phyloP scores from a whole-genome alignment of 495 filamentous ascomycete species.

The Staphylotrichum longicolle region DNA sequence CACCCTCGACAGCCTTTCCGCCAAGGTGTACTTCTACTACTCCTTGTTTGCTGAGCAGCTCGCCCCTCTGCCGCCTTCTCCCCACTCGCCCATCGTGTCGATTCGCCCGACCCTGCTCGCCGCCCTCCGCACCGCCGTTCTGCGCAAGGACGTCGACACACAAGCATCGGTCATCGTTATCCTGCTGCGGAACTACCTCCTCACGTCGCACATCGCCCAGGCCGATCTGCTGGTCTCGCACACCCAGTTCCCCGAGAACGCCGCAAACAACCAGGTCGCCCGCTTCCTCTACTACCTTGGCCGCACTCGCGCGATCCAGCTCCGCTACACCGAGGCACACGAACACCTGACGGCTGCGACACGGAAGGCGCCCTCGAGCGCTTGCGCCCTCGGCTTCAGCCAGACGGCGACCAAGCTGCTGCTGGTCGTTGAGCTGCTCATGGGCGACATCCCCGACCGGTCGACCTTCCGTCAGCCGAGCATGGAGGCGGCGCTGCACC shows the following conservation, averaged over 20 bases:
- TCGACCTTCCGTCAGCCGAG: conserved; percentile 83
- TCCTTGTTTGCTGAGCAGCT: conserved; percentile 90
- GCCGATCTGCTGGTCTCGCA: conserved; percentile 93
- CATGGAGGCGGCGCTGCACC: conserved; percentile 80
- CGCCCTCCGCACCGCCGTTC: conserved; percentile 86
- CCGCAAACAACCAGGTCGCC: conserved; percentile 96
- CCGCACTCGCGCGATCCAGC: conserved; percentile 91
- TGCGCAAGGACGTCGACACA: conserved; percentile 93
- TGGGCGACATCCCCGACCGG: conserved; percentile 98
- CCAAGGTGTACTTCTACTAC: conserved; percentile 97
- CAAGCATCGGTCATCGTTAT: conserved; percentile 93
- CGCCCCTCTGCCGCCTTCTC: conserved; percentile 79
- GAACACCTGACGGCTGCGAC: conserved; percentile 88
- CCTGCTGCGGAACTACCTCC: conserved; percentile 92
- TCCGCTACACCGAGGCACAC: conserved; percentile 96
- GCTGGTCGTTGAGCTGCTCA: conserved; percentile 91
- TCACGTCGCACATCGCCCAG: conserved; percentile 94
- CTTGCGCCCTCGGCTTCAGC: conserved; percentile 86
- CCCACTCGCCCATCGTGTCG: conserved; percentile 73
- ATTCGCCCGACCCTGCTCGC: conserved; percentile 84
- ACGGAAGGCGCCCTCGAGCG: conserved; percentile 87
- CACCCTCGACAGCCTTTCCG: conserved; percentile 87
- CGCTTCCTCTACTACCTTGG: conserved; percentile 95
- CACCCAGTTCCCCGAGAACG: conserved; percentile 87
- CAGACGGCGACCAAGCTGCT: conserved; percentile 92